phyloP scores from a whole-genome alignment of 1,139 yeast genomes.

The Blastobotrys malaysiensis region DNA sequence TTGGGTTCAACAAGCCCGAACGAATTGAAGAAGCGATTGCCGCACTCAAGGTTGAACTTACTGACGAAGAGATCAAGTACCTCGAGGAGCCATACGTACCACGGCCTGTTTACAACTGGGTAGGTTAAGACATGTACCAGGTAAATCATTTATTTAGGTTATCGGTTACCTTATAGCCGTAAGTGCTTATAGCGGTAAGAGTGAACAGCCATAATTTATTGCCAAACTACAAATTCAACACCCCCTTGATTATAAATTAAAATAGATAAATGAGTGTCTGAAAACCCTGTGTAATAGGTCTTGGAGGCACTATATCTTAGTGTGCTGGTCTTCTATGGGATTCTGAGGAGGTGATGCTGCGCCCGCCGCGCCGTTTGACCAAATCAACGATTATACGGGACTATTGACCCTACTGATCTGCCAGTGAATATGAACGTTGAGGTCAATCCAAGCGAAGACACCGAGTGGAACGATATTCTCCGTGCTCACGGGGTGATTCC shows the following conservation, averaged over 20 bases:
- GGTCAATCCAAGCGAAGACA: constrained; percentile 92
- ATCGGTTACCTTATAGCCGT: no score
- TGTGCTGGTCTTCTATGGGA: not conserved
- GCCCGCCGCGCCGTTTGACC: not conserved
- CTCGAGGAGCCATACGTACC: constrained; percentile 46
- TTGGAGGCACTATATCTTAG: no score
- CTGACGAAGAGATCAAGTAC: constrained; percentile 42
- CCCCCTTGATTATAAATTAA: no score
- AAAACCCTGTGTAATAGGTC: no score
- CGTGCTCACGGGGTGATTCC: constrained; percentile 90
- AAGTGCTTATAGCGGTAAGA: no score
- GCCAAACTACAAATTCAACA: no score
- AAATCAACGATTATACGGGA: not conserved
- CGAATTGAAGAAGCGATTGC: constrained; percentile 50
- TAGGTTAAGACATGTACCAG: not conserved
- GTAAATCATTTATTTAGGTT: no score
- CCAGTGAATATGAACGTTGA: constrained; percentile 54
- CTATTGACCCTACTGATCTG: not conserved
- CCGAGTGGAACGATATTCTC: constrained; percentile 97
- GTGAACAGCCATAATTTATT: no score
- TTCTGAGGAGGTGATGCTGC: not conserved
- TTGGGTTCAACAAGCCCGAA: constrained; percentile 47
- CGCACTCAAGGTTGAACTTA: constrained; percentile 41
- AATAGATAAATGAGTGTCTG: no score
- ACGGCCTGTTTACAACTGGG: constrained; percentile 1